Evolutionary conservation across 108 stramenopile species (phyloP).

Genomic region (Nitzschia sp.): DNA sequence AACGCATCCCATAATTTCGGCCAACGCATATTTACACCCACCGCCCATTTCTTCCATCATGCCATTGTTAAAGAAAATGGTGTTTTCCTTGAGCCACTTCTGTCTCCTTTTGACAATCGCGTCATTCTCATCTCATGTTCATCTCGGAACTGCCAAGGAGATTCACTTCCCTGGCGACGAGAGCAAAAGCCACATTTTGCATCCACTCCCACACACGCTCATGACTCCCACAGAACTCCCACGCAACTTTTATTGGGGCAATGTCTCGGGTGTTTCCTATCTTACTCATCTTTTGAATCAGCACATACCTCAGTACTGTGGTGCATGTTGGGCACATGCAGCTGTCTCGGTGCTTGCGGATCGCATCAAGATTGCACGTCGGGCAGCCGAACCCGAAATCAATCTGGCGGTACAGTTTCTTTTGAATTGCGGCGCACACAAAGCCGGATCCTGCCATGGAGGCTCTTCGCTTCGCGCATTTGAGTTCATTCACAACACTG

Average conservation of each 20-base stretch:
- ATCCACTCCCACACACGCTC: constrained; percentile 30
- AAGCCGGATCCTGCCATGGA: constrained; percentile 71
- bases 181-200: constrained; percentile 7
- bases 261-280: constrained; percentile 77
- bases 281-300: constrained; percentile 86
- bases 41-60: not conserved
- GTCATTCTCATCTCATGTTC: not conserved
- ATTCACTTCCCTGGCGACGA: constrained; percentile 23
- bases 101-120: not conserved
- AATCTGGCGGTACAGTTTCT: constrained; percentile 69
- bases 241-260: constrained; percentile 69
- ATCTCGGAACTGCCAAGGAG: constrained; percentile 8
- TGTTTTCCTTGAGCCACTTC: not conserved
- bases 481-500: constrained; percentile 57
- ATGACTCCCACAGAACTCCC: constrained; percentile 42
- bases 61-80: not conserved
- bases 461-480: constrained; percentile 72
- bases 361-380: constrained; percentile 91
- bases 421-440: constrained; percentile 72
- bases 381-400: constrained; percentile 57
- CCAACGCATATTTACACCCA: no score
- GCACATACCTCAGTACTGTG: constrained; percentile 84
- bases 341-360: constrained; percentile 78
- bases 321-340: constrained; percentile 86
- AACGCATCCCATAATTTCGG: no score